Conservation (phyloP, 2,329 filamentous ascomycete genomes). For the Colletotrichum acutatum region DNA sequence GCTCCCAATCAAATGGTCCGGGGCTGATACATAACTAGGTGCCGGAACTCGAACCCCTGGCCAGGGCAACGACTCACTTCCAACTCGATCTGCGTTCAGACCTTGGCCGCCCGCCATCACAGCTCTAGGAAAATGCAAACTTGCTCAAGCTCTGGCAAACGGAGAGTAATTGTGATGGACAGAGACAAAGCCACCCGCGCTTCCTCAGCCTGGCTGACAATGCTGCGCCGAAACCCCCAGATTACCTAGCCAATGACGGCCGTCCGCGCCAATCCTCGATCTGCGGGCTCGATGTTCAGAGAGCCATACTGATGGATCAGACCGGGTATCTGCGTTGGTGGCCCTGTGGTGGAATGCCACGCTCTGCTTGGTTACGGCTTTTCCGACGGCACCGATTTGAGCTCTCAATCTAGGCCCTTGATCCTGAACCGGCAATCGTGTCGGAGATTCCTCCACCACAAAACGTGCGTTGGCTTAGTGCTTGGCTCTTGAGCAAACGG, state of each 20-base stretch:
- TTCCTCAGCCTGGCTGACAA: background rate
- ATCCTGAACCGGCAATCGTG: slow-evolving; percentile 10
- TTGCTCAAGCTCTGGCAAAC: background rate
- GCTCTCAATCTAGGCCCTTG: background rate
- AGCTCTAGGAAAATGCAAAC: background rate
- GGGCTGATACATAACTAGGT: background rate
- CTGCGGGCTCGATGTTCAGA: slow-evolving; percentile 22
- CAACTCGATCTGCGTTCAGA: slow-evolving; percentile 15
- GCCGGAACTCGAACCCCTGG: slow-evolving; percentile 22
- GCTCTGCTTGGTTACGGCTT: background rate
- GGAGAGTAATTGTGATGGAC: slow-evolving; percentile 5
- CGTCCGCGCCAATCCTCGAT: slow-evolving; percentile 13
- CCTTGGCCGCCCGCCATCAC: slow-evolving; percentile 13
- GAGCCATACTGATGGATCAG: slow-evolving; percentile 4
- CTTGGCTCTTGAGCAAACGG: slow-evolving; percentile 2
- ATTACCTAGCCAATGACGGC: slow-evolving; percentile 6
- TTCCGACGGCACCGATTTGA: background rate
- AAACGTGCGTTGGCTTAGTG: background rate
- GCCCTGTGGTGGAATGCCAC: background rate
- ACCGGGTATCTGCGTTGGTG: background rate
- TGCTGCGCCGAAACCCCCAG: slow-evolving; percentile 1
- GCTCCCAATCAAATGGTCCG: background rate
- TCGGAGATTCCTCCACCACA: background rate
- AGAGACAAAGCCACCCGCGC: background rate
- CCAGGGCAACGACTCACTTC: background rate